Conservation (phyloP, 2,329 filamentous ascomycete species). For the Fusarium ramigenum region DNA sequence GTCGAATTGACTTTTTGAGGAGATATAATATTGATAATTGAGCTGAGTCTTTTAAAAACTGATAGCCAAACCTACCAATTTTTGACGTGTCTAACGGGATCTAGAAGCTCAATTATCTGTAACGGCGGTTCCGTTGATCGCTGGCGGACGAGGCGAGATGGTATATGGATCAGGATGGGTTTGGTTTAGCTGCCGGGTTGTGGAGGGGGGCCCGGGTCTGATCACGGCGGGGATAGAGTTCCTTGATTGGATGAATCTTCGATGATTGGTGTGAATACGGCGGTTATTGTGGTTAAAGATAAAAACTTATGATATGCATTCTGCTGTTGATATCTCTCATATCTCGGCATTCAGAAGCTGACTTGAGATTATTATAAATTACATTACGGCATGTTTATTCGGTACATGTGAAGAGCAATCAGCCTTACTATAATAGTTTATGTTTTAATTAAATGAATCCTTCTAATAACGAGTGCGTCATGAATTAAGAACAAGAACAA, state of each 20-base stretch:
- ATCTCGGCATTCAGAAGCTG: not conserved
- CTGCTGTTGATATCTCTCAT: not conserved
- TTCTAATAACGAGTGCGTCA: conserved; percentile 18
- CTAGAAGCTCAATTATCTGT: conserved; percentile 9
- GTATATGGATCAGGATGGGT: conserved; percentile 7
- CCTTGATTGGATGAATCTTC: not conserved
- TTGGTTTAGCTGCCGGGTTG: conserved; percentile 5
- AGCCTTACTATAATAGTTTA: not conserved
- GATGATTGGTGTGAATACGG: not conserved
- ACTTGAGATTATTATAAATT: not conserved
- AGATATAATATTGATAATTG: not conserved
- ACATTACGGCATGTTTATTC: not conserved
- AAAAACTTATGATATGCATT: not conserved
- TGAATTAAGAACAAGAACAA: not conserved
- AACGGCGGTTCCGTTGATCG: not conserved
- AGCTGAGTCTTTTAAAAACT: not conserved
- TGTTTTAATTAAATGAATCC: conserved; percentile 10
- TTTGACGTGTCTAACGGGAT: conserved; percentile 12
- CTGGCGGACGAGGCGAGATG: not conserved
- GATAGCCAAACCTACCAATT: not conserved
- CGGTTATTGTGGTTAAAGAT: not conserved
- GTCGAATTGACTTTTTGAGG: not conserved
- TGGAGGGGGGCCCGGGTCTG: not conserved
- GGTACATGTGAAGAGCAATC: not conserved
- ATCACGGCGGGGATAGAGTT: conserved; percentile 5